Conservation (phyloP, 768 basidiomycete species). For the Tylopilus felleus region DNA sequence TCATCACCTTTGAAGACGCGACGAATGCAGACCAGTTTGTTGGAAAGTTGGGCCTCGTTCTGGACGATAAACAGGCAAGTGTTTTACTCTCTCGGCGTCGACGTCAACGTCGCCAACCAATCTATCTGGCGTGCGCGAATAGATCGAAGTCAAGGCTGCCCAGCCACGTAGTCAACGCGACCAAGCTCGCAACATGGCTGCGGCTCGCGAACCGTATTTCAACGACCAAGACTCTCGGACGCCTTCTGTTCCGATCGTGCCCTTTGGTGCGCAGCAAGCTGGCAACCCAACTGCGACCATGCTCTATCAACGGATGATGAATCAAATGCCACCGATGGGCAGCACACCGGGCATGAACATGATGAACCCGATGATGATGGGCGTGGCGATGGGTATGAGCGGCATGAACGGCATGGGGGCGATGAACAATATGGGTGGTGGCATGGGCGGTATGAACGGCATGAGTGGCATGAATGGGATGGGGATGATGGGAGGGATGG, state of each 20-base stretch:
- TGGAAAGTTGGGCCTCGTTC: slow-evolving; percentile 58
- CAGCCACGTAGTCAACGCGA: slow-evolving; percentile 68
- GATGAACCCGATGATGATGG: slow-evolving; percentile 47
- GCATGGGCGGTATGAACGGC: slow-evolving; percentile 21
- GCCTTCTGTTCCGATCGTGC: slow-evolving; percentile 31
- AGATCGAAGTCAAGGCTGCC: slow-evolving; percentile 85
- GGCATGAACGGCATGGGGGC: slow-evolving; percentile 35
- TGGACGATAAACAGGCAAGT: slow-evolving; percentile 76
- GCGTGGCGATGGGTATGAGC: slow-evolving; percentile 49
- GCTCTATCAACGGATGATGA: slow-evolving; percentile 37
- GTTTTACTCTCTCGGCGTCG: neutral
- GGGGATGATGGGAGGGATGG: slow-evolving; percentile 36
- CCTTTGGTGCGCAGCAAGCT: slow-evolving; percentile 34
- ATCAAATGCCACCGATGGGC: slow-evolving; percentile 43
- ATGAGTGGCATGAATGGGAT: slow-evolving; percentile 29
- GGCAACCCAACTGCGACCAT: slow-evolving; percentile 33
- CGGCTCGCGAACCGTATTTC: slow-evolving; percentile 29
- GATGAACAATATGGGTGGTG: slow-evolving; percentile 28
- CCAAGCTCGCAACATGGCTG: slow-evolving; percentile 39
- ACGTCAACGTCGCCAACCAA: neutral
- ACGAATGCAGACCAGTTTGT: slow-evolving; percentile 63
- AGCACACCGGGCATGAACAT: slow-evolving; percentile 47
- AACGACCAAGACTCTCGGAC: slow-evolving; percentile 36
- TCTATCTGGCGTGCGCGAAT: no score
- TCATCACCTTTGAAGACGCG: slow-evolving; percentile 75